A percentile compares a stretch with the other conserved stretches of the same genome.
Evolutionary conservation across 768 basidiomycete species (phyloP).

Genomic region (Suillus variegatus): DNA sequence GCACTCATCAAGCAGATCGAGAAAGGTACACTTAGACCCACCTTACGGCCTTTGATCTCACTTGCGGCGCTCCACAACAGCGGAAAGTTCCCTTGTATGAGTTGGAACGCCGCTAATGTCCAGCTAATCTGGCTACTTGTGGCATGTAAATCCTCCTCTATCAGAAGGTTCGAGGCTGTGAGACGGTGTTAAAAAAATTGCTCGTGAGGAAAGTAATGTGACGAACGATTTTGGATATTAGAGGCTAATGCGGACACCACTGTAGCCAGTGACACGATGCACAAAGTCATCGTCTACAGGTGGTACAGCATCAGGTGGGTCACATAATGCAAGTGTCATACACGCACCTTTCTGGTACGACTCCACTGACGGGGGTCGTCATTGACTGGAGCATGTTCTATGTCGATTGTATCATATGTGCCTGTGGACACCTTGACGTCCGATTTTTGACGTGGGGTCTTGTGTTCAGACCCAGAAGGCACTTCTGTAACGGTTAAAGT

Average conservation of each 20-base stretch:
- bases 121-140: slow-evolving; percentile 63
- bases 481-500: neutral
- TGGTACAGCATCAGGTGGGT: neutral
- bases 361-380: slow-evolving; percentile 69
- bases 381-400: slow-evolving; percentile 43
- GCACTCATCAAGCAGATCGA: neutral
- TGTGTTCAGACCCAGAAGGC: neutral
- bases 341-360: slow-evolving; percentile 50
- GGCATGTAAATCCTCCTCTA: slow-evolving; percentile 61
- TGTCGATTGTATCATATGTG: slow-evolving; percentile 22
- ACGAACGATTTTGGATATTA: slow-evolving; percentile 32
- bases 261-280: slow-evolving; percentile 28
- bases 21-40: slow-evolving; percentile 24
- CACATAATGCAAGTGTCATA: neutral
- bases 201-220: neutral
- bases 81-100: slow-evolving; percentile 69
- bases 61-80: slow-evolving; percentile 68
- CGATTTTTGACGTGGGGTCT: neutral
- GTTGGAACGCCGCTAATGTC: slow-evolving; percentile 68
- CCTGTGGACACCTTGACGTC: neutral
- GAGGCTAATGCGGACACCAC: slow-evolving; percentile 23
- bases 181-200: neutral
- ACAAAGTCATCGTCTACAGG: slow-evolving; percentile 25
- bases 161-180: slow-evolving; percentile 62
- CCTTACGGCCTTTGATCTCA: slow-evolving; percentile 78